Base-by-base conservation (phyloP, 352 stramenopile species). In the Globisporangium spiculum region DNA sequence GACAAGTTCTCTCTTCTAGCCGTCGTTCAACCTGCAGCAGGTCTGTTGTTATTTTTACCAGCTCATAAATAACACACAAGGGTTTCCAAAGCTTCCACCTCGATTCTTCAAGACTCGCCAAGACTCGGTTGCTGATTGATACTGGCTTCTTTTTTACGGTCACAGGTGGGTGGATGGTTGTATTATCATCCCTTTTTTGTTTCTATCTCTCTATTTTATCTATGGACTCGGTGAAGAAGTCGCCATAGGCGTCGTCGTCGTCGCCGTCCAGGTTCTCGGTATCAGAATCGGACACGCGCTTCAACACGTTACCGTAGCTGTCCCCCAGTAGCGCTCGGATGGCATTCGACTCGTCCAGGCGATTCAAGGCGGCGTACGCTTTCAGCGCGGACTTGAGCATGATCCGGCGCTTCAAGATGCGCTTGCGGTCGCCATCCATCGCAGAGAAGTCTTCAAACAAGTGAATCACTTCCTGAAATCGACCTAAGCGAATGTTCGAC, bases 371-470 rank as follows among this genome's bases (percentile, higher is more conserved):
- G 6, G 62, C 75, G 63, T 91, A 93, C 20, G 86, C 86, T 7
- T 71, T 69, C 52, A 82, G 65, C 5, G 81, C 86, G 2, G 74
- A 84, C 63, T 81, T 81, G 18, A 93, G 76, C 79, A 93, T 91
- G 20, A 86, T 78, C 24, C 69, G 77, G 24, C 83, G 82, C 20
- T 66, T 72, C 32, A 92, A 48, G 32, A 89, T 67, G 48, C 84
- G 86, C 66, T 79, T 88, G n/a, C 77, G 74, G 4, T 91, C 79
- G 46, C 83, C 82, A 34, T 93, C 84, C 6, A 78, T 71, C 20
- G 75, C 68, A 5, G 80, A 76, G 61, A 93, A 93, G 70, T 92
- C 86, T 67, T 93, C 86, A 61, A 93, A 92, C 3, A 93, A 66
- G 26, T 90, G 72, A 14, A 86, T 70, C 8, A 86, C 84, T 73